Percentiles rank a stretch among this genome's conserved stretches.
phyloP scores from a whole-genome alignment of 129 eudicot species.

The Centrapalus pauciflorus region DNA sequence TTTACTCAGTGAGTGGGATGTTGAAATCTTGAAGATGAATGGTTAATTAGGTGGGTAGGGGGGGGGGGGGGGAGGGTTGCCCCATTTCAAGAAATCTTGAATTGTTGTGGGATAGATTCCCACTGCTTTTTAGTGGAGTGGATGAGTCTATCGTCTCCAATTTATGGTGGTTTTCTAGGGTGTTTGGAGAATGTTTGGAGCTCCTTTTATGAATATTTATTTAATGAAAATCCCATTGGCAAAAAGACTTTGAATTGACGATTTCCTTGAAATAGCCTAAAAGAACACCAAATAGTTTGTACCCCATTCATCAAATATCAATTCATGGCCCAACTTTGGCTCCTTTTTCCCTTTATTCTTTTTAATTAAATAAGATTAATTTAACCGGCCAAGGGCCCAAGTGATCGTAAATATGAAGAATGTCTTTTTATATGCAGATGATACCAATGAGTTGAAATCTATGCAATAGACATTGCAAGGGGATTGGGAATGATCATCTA shows the following conservation, averaged over 20 bases:
- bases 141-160: background rate
- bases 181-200: background rate
- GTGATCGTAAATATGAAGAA: too few relatives aligned
- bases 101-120: background rate
- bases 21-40: conserved; percentile 8
- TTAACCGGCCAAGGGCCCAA: too few relatives aligned
- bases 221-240: background rate
- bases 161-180: background rate
- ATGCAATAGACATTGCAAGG: too few relatives aligned
- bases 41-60: background rate
- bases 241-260: too few relatives aligned
- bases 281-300: background rate
- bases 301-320: too few relatives aligned
- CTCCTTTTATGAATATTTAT: background rate
- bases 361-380: too few relatives aligned
- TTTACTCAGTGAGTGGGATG: background rate
- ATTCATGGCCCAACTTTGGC: background rate
- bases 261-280: too few relatives aligned
- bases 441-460: too few relatives aligned
- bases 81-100: background rate
- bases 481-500: too few relatives aligned
- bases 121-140: conserved; percentile 19
- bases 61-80: background rate
- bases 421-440: too few relatives aligned
- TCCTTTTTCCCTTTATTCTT: background rate